Evolutionary conservation across 257 asterid species (phyloP), one percentile per base, ranked within the genome.

Genomic region (Solanum chaucha): DNA sequence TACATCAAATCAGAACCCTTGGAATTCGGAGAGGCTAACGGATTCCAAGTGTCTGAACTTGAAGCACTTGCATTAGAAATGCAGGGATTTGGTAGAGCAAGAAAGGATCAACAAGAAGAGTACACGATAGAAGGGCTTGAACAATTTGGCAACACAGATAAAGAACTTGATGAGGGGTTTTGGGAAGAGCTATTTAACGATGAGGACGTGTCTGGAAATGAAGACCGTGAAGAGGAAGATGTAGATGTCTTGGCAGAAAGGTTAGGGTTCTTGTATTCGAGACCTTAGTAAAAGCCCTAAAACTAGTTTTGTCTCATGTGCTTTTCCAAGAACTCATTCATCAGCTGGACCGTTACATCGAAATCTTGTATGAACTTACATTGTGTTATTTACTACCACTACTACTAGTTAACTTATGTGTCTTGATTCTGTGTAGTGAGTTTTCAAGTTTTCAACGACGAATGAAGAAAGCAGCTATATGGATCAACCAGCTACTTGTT

Each of bases 1-100:
- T 46, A 24, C 8, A 73, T 89, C 6, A 96, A 96, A 86, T 82
- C 82, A 0, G 98, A 96, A 89, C 93, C 94, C 14, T 15, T 87
- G 85, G 98, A 93, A 9, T 88, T 85, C 11, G 85, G 86, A 51
- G 91, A 91, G 41, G n/a, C 10, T 28, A 48, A 55, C 28, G 93
- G 90, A 24, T 88, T 48, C 32, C 91, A 92, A 28, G 93, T 93
- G 38, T 93, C 97, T 7, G 98, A 96, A 84, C 91, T 96, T 12
- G 99, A 96, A 90, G 95, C 93, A 5, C 91, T 96, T 3, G 97
- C 99, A 1, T 55, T 96, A 70, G 99, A 96, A 90, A 96, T 96
- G 93, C 99, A 96, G 34, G 98, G 99, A 24, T 75, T 88, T 8
- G 94, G 97, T 10, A 92, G 90, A 90, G 89, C 87, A 24, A 93